Evolutionary conservation across 441 rosid genomes (phyloP), one percentile per base, ranked within the genome.

Genomic region (Aleurites moluccanus): DNA sequence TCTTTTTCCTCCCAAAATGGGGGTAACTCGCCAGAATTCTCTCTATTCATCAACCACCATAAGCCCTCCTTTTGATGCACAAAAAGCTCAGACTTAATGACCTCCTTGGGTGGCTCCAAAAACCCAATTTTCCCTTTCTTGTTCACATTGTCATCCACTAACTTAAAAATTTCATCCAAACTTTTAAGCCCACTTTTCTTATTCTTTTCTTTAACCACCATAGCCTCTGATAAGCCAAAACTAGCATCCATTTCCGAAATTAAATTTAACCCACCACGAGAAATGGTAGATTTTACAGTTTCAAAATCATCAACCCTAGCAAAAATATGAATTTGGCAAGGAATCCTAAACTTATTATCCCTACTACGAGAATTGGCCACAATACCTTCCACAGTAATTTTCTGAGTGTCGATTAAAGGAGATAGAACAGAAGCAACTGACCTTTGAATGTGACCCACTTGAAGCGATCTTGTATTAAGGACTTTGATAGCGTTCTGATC

Each of bases 1-100:
- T 77, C 81, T 82, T 83, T 90, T 86, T 86, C 92, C 78, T 91
- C 97, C 98, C 98, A 94, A 74, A 94, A 94, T 2, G 97, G 98
- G 8, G 97, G 98, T 79, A 94, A 71, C 0, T 89, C 92, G 6
- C 33, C 79, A 0, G 90, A 83, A 73, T 86, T 91, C 86, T 94
- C 97, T 68, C 91, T 88, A 5, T 75, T 64, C 40, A 89, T 80
- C 82, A 94, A 79, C 98, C 98, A 94, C 28, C 97, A 88, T 65
- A 92, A 78, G 21, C 91, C 97, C 77, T 91, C 89, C 77, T 92
- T 94, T 74, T 94, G 97, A 77, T 94, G 97, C 73, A 76, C 64
- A 75, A 92, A 87, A 27, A 91, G 88, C 38, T 83, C 84, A 3
- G 97, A 85, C 80, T 77, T 88, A 30, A 94, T 90, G 50, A 92